Conservation (phyloP, 352 stramenopile genomes). For the Phytophthora sojae region DNA sequence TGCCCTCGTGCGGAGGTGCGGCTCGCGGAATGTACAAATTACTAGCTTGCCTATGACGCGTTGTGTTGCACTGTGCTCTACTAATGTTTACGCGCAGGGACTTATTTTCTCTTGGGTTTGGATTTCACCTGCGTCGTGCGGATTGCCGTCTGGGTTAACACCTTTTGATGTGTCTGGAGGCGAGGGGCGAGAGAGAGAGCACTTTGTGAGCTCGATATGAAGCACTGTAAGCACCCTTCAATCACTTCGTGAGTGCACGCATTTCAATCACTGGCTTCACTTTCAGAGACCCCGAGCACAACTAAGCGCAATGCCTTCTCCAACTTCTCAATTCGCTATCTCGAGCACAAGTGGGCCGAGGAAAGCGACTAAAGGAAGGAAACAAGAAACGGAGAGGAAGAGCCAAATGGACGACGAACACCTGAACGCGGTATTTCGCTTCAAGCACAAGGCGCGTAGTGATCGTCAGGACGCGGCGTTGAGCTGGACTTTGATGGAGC, state of each 20-base stretch:
- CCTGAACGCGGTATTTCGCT: conserved; percentile 51
- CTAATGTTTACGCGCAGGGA: background rate
- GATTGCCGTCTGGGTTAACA: conserved; percentile 45
- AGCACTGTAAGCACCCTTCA: no score
- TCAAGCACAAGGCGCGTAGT: conserved; percentile 50
- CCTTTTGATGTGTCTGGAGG: no score
- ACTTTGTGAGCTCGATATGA: no score
- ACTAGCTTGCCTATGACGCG: conserved; percentile 11
- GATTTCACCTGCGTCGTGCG: conserved; percentile 53
- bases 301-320: no score
- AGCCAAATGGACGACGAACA: conserved; percentile 8
- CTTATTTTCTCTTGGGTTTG: conserved; percentile 63
- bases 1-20: conserved; percentile 1
- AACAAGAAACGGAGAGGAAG: no score
- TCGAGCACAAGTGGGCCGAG: no score
- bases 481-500: conserved; percentile 29
- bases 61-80: conserved; percentile 1
- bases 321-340: no score
- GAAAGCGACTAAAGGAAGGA: no score
- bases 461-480: conserved; percentile 27
- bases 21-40: conserved; percentile 37
- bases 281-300: no score
- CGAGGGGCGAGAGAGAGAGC: no score
- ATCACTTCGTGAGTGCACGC: no score
- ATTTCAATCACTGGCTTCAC: no score